Evolutionary conservation across 805 yeast genomes (phyloP), one percentile per base, ranked within the genome.

Genomic region (Pichia gijzeniarum): DNA sequence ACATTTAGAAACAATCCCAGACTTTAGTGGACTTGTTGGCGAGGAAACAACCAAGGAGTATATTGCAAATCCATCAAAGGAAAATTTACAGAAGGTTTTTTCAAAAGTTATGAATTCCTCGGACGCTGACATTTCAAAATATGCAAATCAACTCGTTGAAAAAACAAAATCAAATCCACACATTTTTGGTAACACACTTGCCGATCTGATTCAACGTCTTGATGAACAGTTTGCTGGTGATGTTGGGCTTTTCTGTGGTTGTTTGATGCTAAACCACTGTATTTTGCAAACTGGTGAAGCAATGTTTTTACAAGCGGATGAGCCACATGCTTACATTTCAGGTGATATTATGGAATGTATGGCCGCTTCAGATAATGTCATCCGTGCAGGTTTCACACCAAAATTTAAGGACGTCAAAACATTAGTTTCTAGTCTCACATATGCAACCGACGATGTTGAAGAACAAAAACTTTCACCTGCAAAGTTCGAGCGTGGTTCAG

Each of bases 301-400:
- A 47, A 89, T 93, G 82, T 93, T 90, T 62, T 74, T 93, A 63
- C 88, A 87, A 61, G 98, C 99, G 37, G 87, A 88, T 68, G 97
- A 90, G 66, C 98, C 98, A 21, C 99, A 93, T 67, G 99, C 99
- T 30, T 93, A 93, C 68, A 91, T 93, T 50, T 76, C 83, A 45
- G 99, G 99, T 54, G 98, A 93, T 65, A 93, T 93, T 55, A 90
- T 93, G 60, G 99, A 93, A 72, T 93, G 99, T 72, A 93, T 93
- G 99, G 99, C 99, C 36, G 97, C 99, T 8, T 83, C 95, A 35
- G 99, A 93, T 65, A 93, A 93, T 59, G 99, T 93, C 47, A 97
- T 93, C 41, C 80, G 99, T 65, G 95, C 97, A 4, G 99, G 99
- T 13, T 93, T 93, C 73, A 93, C 99, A n/a, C 99, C 99, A 51